Conservation (phyloP, 768 basidiomycete species). For the Floccularia luteovirens region DNA sequence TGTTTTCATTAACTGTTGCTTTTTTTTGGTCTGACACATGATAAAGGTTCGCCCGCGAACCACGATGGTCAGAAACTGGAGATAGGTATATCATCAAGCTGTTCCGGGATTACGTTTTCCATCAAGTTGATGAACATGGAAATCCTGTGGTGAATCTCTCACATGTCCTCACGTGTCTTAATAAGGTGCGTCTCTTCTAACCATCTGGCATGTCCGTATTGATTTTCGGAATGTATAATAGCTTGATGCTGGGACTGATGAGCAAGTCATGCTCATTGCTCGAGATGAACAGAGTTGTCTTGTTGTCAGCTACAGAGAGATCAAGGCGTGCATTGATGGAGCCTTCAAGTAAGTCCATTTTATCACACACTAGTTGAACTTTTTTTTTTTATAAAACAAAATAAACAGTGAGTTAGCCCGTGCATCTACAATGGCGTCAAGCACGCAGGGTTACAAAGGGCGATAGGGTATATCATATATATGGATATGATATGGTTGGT, state of each 20-base stretch:
- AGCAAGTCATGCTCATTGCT: constrained; percentile 90
- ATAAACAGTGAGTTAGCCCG: no score
- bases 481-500: no score
- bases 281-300: constrained; percentile 95
- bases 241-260: constrained; percentile 92
- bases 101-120: constrained; percentile 97
- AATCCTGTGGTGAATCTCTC: constrained; percentile 85
- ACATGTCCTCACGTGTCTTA: constrained; percentile 88
- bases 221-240: constrained; percentile 23
- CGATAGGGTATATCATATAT: no score
- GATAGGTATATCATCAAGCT: constrained; percentile 97
- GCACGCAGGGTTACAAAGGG: no score
- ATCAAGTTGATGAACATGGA: constrained; percentile 89
- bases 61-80: constrained; percentile 97
- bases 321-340: constrained; percentile 78
- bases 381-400: no score
- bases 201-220: background rate
- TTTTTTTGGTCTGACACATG: background rate
- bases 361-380: no score
- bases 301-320: constrained; percentile 87
- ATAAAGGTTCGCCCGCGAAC: constrained; percentile 83
- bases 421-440: no score
- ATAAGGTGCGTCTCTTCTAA: constrained; percentile 57
- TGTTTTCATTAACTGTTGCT: no score
- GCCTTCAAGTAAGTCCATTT: constrained; percentile 64